These are phyloP conservation scores for Paecilomyces fulvus DNA, from an alignment of 2,329 filamentous ascomycete species.

Conservation along the genomic window DNA sequence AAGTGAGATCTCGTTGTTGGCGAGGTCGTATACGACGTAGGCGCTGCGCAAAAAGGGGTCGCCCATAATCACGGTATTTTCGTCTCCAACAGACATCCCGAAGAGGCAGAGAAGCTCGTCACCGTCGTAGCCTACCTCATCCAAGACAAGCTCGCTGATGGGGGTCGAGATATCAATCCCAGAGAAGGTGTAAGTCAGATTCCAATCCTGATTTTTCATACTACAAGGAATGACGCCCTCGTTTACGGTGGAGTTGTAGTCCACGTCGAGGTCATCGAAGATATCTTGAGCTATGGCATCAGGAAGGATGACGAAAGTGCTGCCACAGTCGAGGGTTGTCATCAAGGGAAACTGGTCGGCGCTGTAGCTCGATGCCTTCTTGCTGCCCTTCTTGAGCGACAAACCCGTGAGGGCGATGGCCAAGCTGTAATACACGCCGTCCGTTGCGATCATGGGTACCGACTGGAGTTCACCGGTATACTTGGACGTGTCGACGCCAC, in stretches of 20 bases:
- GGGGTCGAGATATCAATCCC: slow-evolving; percentile 46
- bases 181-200: slow-evolving; percentile 51
- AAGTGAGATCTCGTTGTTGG: slow-evolving; percentile 52
- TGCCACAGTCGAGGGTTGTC: neutral
- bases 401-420: neutral
- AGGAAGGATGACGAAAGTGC: neutral
- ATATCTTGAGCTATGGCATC: neutral
- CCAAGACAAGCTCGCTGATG: slow-evolving; percentile 49
- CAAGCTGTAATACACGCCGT: neutral
- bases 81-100: slow-evolving; percentile 44
- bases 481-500: neutral
- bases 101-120: slow-evolving; percentile 34
- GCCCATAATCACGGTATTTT: slow-evolving; percentile 45
- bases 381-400: neutral
- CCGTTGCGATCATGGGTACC: neutral
- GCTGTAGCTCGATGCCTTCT: neutral
- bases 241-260: neutral
- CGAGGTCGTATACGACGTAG: slow-evolving; percentile 55
- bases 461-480: neutral
- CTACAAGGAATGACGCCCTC: slow-evolving; percentile 46
- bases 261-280: neutral
- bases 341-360: neutral
- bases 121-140: slow-evolving; percentile 33
- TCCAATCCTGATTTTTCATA: slow-evolving; percentile 39
- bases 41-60: slow-evolving; percentile 56